These are phyloP conservation scores for Annulohypoxylon nitens DNA, from an alignment of 495 filamentous ascomycete species.

Conservation along the genomic window DNA sequence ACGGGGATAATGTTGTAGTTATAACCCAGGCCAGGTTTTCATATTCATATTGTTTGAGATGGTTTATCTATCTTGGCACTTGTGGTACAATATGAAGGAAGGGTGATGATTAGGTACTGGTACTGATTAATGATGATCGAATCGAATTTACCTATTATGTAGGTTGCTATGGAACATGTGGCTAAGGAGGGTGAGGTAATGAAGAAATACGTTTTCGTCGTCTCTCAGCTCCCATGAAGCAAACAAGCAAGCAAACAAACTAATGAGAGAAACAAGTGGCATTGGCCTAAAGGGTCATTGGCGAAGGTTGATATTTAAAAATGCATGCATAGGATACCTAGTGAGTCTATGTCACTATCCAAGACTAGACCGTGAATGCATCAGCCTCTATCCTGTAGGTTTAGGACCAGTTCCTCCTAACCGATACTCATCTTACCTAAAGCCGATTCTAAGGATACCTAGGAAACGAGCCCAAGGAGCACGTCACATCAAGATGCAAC, in stretches of 20 bases:
- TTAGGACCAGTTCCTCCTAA: background rate
- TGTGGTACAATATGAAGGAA: background rate
- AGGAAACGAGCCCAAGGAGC: background rate
- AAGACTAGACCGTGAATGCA: background rate
- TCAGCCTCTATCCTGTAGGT: background rate
- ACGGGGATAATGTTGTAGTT: slow-evolving; percentile 9
- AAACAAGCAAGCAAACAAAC: no score
- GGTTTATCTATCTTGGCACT: background rate
- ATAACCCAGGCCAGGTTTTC: slow-evolving; percentile 4
- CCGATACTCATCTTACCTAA: background rate
- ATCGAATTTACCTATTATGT: background rate
- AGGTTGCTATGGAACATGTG: background rate
- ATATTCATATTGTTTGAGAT: background rate
- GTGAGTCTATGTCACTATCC: background rate
- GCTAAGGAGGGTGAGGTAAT: background rate
- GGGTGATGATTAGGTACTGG: background rate
- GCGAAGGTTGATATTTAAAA: background rate
- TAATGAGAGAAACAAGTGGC: no score
- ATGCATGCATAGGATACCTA: background rate
- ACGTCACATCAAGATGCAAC: slow-evolving; percentile 5
- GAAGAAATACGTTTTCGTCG: background rate
- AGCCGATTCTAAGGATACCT: background rate
- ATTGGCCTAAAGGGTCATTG: no score
- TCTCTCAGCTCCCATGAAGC: background rate
- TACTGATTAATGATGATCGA: background rate